These are phyloP conservation scores for Aspergillus cristatus DNA, from an alignment of 495 filamentous ascomycete species.

Conservation along the genomic window DNA sequence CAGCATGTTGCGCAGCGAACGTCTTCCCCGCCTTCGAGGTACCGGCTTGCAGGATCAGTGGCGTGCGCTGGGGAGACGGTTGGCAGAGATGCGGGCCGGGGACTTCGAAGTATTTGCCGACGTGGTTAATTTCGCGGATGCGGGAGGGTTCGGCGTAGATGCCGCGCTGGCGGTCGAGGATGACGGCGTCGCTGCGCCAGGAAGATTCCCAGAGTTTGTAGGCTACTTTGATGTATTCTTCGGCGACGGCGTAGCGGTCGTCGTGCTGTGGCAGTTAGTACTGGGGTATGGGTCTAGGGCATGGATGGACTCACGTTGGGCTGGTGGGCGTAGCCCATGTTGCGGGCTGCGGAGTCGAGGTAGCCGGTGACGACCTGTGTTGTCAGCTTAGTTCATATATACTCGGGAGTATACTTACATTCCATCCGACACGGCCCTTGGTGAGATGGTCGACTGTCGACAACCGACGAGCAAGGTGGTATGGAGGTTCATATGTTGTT, in stretches of 20 bases:
- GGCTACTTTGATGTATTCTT: slow-evolving; percentile 59
- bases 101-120: slow-evolving; percentile 55
- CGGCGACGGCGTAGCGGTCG: slow-evolving; percentile 55
- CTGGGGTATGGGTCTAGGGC: neutral
- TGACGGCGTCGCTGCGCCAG: slow-evolving; percentile 58
- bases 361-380: slow-evolving; percentile 54
- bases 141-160: slow-evolving; percentile 52
- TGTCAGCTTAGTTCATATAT: neutral
- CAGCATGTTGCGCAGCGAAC: slow-evolving; percentile 54
- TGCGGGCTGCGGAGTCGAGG: slow-evolving; percentile 56
- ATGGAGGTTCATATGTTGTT: slow-evolving; percentile 62
- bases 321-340: slow-evolving; percentile 48
- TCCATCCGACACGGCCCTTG: slow-evolving; percentile 55
- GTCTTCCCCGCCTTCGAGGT: slow-evolving; percentile 52
- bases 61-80: slow-evolving; percentile 57
- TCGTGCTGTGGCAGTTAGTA: slow-evolving; percentile 43
- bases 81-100: slow-evolving; percentile 57
- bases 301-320: slow-evolving; percentile 20
- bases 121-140: slow-evolving; percentile 56
- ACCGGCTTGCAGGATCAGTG: slow-evolving; percentile 56
- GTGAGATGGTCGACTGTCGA: slow-evolving; percentile 60
- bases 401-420: slow-evolving; percentile 21
- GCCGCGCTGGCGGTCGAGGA: slow-evolving; percentile 42
- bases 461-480: slow-evolving; percentile 55
- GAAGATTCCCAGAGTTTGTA: slow-evolving; percentile 65